A percentile compares a stretch with the other conserved stretches of the same genome.
phyloP scores from a whole-genome alignment of 2,329 filamentous ascomycete species.

The Colletotrichum falcatum region DNA sequence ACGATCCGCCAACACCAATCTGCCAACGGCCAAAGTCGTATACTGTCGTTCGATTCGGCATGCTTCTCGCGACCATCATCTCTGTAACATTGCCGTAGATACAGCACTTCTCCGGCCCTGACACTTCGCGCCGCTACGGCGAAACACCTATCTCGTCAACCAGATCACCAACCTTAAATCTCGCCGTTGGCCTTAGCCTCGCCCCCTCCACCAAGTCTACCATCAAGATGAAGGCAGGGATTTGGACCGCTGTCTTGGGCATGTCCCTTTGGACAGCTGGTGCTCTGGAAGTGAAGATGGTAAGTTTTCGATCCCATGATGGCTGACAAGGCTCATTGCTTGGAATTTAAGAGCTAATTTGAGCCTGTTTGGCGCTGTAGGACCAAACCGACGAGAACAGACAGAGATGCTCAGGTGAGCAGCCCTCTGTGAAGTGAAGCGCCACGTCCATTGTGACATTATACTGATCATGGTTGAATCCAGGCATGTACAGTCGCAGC shows the following conservation, averaged over 20 bases:
- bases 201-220: not conserved
- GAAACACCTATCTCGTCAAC: not conserved
- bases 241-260: slow-evolving; percentile 63
- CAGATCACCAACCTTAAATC: slow-evolving; percentile 8
- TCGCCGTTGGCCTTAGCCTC: not conserved
- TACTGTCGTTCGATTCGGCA: slow-evolving; percentile 20
- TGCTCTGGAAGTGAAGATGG: slow-evolving; percentile 70
- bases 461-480: slow-evolving; percentile 40
- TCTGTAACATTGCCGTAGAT: slow-evolving; percentile 24
- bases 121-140: slow-evolving; percentile 2
- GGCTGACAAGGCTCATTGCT: slow-evolving; percentile 13
- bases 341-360: slow-evolving; percentile 34
- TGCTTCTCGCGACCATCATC: slow-evolving; percentile 19
- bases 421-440: not conserved
- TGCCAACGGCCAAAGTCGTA: slow-evolving; percentile 9
- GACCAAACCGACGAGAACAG: slow-evolving; percentile 80
- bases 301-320: slow-evolving; percentile 49
- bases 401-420: slow-evolving; percentile 79
- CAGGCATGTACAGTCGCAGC: slow-evolving; percentile 93
- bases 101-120: slow-evolving; percentile 6
- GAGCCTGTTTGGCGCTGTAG: slow-evolving; percentile 56
- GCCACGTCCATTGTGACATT: not conserved
- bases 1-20: slow-evolving; percentile 24
- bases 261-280: slow-evolving; percentile 65
- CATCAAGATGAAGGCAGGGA: slow-evolving; percentile 66